phyloP scores from a whole-genome alignment of 1,284 basidiomycete species.

The Fereydounia khargensis region DNA sequence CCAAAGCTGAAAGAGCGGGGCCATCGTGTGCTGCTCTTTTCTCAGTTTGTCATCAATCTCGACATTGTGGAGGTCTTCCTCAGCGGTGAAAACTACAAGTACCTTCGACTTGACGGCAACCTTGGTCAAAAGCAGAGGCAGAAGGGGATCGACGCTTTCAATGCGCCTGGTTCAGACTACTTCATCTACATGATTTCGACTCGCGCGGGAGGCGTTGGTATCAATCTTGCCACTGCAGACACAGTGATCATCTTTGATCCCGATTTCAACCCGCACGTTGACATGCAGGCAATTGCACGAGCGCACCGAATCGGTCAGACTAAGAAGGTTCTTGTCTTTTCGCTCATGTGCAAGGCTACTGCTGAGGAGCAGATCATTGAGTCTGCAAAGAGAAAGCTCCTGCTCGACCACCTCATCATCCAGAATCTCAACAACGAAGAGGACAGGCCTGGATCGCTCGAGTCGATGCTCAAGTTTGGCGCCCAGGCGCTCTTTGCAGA shows the following conservation, averaged over 20 bases:
- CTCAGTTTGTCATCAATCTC: slow-evolving; percentile 55
- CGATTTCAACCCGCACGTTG: slow-evolving; percentile 92
- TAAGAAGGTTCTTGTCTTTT: slow-evolving; percentile 58
- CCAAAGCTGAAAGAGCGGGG: slow-evolving; percentile 55
- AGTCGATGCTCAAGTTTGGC: slow-evolving; percentile 56
- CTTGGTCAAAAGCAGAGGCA: slow-evolving; percentile 37
- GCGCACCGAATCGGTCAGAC: slow-evolving; percentile 67
- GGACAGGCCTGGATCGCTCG: slow-evolving; percentile 43
- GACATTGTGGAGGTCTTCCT: slow-evolving; percentile 57
- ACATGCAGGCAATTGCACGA: slow-evolving; percentile 77
- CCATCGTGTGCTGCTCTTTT: slow-evolving; percentile 53
- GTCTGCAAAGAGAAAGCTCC: slow-evolving; percentile 53
- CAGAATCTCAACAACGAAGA: slow-evolving; percentile 45
- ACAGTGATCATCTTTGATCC: slow-evolving; percentile 89
- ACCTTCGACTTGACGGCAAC: slow-evolving; percentile 46
- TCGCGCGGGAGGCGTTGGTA: slow-evolving; percentile 58
- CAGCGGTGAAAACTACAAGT: slow-evolving; percentile 49
- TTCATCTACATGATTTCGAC: slow-evolving; percentile 55
- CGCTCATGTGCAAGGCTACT: slow-evolving; percentile 57
- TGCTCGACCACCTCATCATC: slow-evolving; percentile 57
- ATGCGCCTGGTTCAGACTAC: slow-evolving; percentile 73
- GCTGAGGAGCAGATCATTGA: slow-evolving; percentile 58
- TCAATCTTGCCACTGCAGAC: slow-evolving; percentile 66
- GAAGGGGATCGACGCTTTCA: slow-evolving; percentile 79
- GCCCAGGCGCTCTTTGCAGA: slow-evolving; percentile 56